Conservation (phyloP, 2,329 filamentous ascomycete species). For the Neophaeococcomyces mojaviensis region DNA sequence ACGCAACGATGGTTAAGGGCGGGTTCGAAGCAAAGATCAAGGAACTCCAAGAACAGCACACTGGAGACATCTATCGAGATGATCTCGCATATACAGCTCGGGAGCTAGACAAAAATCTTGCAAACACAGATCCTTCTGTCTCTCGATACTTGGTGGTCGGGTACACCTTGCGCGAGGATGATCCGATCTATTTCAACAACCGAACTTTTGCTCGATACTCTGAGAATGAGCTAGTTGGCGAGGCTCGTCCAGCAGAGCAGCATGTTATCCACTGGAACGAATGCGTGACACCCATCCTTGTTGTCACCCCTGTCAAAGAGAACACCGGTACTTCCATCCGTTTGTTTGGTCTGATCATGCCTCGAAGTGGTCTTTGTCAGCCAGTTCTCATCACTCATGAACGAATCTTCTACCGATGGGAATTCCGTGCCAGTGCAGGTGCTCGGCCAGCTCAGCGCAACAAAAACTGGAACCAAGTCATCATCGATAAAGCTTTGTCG, state of each 20-base stretch:
- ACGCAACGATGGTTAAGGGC: slow-evolving; percentile 8
- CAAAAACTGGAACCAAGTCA: slow-evolving; percentile 10
- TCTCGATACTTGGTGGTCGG: slow-evolving; percentile 5
- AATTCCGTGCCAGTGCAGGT: slow-evolving; percentile 7
- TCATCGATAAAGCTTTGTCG: slow-evolving; percentile 4
- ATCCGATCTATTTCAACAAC: slow-evolving; percentile 2
- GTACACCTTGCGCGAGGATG: slow-evolving; percentile 8
- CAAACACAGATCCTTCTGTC: slow-evolving; percentile 1
- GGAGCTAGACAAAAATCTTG: slow-evolving; percentile 2
- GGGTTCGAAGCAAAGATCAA: slow-evolving; percentile 5
- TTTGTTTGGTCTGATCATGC: slow-evolving; percentile 7
- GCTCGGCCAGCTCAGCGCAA: slow-evolving; percentile 4
- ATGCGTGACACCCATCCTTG: slow-evolving; percentile 3
- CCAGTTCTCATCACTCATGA: slow-evolving; percentile 8
- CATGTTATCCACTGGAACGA: slow-evolving; percentile 2
- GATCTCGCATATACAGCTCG: slow-evolving; percentile 5
- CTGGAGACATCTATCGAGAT: slow-evolving; percentile 1
- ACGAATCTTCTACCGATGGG: slow-evolving; percentile 8
- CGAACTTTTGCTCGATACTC: slow-evolving; percentile 5
- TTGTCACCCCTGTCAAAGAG: slow-evolving; percentile 8
- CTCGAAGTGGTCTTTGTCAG: slow-evolving; percentile 7
- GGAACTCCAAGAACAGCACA: neutral
- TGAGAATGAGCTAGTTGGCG: slow-evolving; percentile 7
- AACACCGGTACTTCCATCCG: slow-evolving; percentile 8
- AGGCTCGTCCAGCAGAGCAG: slow-evolving; percentile 1